Evolutionary conservation across 129 eudicot genomes (phyloP).

Genomic region (Rutidosis leptorrhynchoides): DNA sequence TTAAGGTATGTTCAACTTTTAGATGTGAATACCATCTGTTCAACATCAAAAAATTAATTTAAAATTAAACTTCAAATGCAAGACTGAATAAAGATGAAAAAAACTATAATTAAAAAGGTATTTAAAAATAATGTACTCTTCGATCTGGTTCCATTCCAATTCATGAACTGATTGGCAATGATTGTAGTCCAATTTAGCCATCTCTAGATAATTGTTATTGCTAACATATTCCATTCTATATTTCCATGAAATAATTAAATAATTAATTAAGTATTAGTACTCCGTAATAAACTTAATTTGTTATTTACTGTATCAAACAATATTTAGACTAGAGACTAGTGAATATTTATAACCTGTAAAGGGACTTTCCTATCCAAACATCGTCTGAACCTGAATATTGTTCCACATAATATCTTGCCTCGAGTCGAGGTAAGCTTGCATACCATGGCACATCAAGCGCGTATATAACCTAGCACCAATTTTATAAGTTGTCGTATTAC

Average conservation of each 20-base stretch:
- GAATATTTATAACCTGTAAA: not conserved
- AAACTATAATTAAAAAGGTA: not conserved
- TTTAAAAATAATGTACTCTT: slow-evolving; percentile 36
- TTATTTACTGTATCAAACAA: not conserved
- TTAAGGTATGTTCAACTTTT: slow-evolving; percentile 26
- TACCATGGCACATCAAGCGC: slow-evolving; percentile 11
- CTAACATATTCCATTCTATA: slow-evolving; percentile 54
- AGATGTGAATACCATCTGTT: slow-evolving; percentile 44
- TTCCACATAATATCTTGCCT: slow-evolving; percentile 1
- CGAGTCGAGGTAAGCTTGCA: slow-evolving; percentile 3
- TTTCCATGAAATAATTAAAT: not conserved
- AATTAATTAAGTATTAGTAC: too few species aligned
- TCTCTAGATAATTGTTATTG: slow-evolving; percentile 59
- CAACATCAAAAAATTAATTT: not conserved
- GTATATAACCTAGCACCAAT: not conserved
- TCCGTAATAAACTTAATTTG: not conserved
- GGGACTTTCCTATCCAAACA: slow-evolving; percentile 1
- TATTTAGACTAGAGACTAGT: not conserved
- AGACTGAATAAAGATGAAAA: not conserved
- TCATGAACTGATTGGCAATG: slow-evolving; percentile 45
- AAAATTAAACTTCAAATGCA: not conserved
- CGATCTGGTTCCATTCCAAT: slow-evolving; percentile 51
- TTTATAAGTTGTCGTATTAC: not conserved
- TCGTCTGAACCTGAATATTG: not conserved
- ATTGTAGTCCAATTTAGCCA: slow-evolving; percentile 64